phyloP scores from a whole-genome alignment of 805 yeast genomes.

The Maudiozyma saulgeensis region DNA sequence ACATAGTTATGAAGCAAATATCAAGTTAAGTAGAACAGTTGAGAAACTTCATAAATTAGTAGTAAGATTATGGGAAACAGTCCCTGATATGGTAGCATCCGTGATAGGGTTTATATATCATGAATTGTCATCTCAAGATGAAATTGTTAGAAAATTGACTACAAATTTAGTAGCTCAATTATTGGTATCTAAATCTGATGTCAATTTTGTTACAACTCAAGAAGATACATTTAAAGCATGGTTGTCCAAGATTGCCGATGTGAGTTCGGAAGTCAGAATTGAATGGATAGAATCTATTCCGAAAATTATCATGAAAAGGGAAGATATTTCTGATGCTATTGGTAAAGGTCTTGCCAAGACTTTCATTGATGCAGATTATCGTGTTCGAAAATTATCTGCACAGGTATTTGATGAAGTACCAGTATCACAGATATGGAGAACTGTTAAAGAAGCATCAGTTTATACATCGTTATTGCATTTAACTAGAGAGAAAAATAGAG shows the following conservation, averaged over 20 bases:
- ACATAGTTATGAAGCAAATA: slow-evolving; percentile 9
- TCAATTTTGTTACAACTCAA: slow-evolving; percentile 51
- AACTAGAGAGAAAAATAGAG: slow-evolving; percentile 59
- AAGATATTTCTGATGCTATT: slow-evolving; percentile 42
- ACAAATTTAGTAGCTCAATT: slow-evolving; percentile 66
- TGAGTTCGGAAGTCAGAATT: slow-evolving; percentile 51
- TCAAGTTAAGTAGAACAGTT: slow-evolving; percentile 32
- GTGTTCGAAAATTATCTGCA: slow-evolving; percentile 57
- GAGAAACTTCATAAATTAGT: slow-evolving; percentile 54
- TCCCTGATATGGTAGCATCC: slow-evolving; percentile 64
- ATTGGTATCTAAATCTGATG: slow-evolving; percentile 38
- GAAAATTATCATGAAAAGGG: slow-evolving; percentile 35
- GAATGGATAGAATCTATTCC: slow-evolving; percentile 61
- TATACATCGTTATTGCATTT: slow-evolving; percentile 50
- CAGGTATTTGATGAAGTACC: slow-evolving; percentile 40
- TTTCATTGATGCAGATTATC: slow-evolving; percentile 64
- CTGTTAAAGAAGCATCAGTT: slow-evolving; percentile 38
- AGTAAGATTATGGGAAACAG: slow-evolving; percentile 63
- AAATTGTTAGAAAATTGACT: slow-evolving; percentile 52
- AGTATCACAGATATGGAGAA: slow-evolving; percentile 37
- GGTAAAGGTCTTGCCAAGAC: slow-evolving; percentile 55
- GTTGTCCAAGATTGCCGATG: slow-evolving; percentile 68
- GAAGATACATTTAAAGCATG: slow-evolving; percentile 56
- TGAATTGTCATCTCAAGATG: slow-evolving; percentile 66
- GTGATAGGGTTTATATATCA: slow-evolving; percentile 74